These are phyloP conservation scores for Penicillium subrubescens DNA, from an alignment of 495 filamentous ascomycete species.

Conservation along the genomic window DNA sequence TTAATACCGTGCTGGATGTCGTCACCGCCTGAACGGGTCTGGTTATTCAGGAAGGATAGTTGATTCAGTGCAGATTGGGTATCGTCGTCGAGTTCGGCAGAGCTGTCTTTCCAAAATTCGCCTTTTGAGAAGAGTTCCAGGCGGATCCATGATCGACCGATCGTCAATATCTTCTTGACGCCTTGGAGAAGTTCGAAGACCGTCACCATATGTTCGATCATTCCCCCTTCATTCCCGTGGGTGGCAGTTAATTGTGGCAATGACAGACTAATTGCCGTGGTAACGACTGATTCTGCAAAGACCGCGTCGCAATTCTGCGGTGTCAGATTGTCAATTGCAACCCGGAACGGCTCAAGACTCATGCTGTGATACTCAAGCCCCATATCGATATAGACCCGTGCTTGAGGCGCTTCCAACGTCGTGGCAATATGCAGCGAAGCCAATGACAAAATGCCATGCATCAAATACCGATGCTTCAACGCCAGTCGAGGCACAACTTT, in stretches of 20 bases:
- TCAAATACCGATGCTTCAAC: constrained; percentile 48
- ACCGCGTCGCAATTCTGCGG: constrained; percentile 47
- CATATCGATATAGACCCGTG: constrained; percentile 40
- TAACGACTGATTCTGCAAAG: constrained; percentile 51
- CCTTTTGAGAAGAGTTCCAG: constrained; percentile 24
- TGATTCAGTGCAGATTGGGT: constrained; percentile 19
- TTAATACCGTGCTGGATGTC: constrained; percentile 22
- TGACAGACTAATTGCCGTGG: constrained; percentile 43
- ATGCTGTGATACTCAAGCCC: constrained; percentile 49
- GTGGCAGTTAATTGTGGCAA: constrained; percentile 36
- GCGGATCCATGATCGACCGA: constrained; percentile 30
- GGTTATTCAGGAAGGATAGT: constrained; percentile 25
- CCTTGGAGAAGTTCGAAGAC: constrained; percentile 36
- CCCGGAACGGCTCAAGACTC: constrained; percentile 44
- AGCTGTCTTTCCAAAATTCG: constrained; percentile 19
- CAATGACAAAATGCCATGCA: constrained; percentile 53
- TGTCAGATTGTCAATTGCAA: constrained; percentile 42
- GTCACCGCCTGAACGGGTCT: constrained; percentile 10
- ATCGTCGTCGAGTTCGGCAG: constrained; percentile 18
- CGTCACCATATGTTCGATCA: constrained; percentile 31
- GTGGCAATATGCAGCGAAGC: constrained; percentile 53
- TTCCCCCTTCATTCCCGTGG: constrained; percentile 19
- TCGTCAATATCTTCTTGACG: constrained; percentile 29
- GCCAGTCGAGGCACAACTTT: constrained; percentile 44
- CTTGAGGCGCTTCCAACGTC: constrained; percentile 26